Base-by-base conservation (phyloP, 768 basidiomycete species). In the Ramaria sp. region DNA sequence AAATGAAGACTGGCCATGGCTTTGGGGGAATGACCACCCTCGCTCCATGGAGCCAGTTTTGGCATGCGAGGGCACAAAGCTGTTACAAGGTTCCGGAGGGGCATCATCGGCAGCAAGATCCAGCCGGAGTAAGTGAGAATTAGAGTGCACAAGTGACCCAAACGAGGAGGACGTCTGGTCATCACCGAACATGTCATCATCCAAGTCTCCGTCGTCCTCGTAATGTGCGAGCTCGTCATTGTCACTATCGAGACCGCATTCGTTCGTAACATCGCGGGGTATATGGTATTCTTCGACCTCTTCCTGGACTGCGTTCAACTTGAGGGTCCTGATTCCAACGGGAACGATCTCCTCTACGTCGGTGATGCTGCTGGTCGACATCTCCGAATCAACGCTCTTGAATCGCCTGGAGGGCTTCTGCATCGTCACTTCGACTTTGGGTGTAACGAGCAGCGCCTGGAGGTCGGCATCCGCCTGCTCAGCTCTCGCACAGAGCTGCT, bases 201-300 rank as follows among this genome's bases (percentile, higher is more conserved):
- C 69, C 1, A 73, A 75, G 52, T 82, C 82, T 2, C 78, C 81
- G 55, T 84, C 85, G 54, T 86, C 85, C 65, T 88, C 86, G 57
- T 87, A 88, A 30, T 81, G 75, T 43, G 73, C 78, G 34, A 87
- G 69, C 20, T 73, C 82, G 59, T 82, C 64, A 24, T 63, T 63
- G 17, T 57, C 50, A 20, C 46, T 47, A 10, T 39, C 39, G 24
- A 12, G 34, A 5, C 42, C 46, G 34, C 51, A n/a, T 22, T 57
- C 55, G 37, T 30, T 47, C 17, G 47, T 57, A 47, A 57, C 30
- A 39, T 57, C 55, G 13, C 49, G 45, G 17, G 59, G 54, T 5
- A 59, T 31, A 50, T 76, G 74, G 1, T 71, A 70, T 45, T 80
- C 86, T 63, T 86, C 85, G 20, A 69, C 70, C 12, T 85, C 82